A percentile compares a stretch with the other conserved stretches of the same genome.
phyloP scores from a whole-genome alignment of 2,329 filamentous ascomycete genomes.

The Pseudocercospora cruenta region DNA sequence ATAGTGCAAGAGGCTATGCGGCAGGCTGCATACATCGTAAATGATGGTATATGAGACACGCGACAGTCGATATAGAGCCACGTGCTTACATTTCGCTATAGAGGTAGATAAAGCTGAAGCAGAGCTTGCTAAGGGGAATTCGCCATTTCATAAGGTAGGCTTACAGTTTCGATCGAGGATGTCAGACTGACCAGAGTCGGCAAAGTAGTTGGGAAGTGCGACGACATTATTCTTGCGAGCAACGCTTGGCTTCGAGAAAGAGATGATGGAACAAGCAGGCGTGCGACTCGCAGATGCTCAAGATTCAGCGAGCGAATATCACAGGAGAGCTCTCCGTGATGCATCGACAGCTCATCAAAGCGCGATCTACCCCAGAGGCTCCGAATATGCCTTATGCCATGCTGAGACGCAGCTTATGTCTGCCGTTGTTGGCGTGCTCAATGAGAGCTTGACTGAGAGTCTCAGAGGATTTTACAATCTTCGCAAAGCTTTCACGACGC shows the following conservation, averaged over 20 bases:
- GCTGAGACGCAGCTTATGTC: slow-evolving; percentile 87
- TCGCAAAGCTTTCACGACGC: slow-evolving; percentile 80
- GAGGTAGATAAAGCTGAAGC: slow-evolving; percentile 83
- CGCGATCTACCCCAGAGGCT: slow-evolving; percentile 76
- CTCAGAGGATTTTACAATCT: slow-evolving; percentile 92
- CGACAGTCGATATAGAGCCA: background rate
- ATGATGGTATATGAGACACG: slow-evolving; percentile 44
- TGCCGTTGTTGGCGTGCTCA: slow-evolving; percentile 84
- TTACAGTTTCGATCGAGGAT: background rate
- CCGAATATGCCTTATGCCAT: slow-evolving; percentile 82
- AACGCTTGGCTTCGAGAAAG: slow-evolving; percentile 87
- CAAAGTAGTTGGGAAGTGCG: slow-evolving; percentile 69
- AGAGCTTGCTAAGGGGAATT: slow-evolving; percentile 70
- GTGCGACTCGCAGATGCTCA: slow-evolving; percentile 75
- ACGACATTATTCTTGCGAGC: slow-evolving; percentile 84
- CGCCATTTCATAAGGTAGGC: slow-evolving; percentile 77
- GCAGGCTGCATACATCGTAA: slow-evolving; percentile 39
- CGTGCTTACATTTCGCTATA: slow-evolving; percentile 31
- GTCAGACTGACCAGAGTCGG: slow-evolving; percentile 11
- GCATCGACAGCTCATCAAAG: slow-evolving; percentile 56
- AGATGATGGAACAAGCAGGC: slow-evolving; percentile 83
- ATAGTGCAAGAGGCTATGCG: slow-evolving; percentile 51
- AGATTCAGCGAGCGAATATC: slow-evolving; percentile 72
- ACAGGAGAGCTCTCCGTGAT: slow-evolving; percentile 71
- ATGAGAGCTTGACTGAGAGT: slow-evolving; percentile 89